phyloP scores from a whole-genome alignment of 192 early-diverging fungal genomes.

The Rhizophlyctis rosea region DNA sequence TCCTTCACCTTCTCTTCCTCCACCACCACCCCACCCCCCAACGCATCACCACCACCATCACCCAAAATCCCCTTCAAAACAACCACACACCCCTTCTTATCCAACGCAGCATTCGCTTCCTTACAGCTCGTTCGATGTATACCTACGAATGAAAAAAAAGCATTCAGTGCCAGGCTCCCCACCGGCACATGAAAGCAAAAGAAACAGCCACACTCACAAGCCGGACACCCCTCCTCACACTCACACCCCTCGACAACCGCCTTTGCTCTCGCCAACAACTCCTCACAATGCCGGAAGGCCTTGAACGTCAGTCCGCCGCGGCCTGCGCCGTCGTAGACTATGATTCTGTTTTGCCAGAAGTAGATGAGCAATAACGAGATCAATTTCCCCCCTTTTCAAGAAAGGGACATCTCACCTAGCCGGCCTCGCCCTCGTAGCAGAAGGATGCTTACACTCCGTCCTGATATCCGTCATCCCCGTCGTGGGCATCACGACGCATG shows the following conservation, averaged over 20 bases:
- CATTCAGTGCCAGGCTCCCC: background rate
- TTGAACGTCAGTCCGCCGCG: slow-evolving; percentile 31
- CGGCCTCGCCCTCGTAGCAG: slow-evolving; percentile 42
- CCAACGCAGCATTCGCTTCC: slow-evolving; percentile 40
- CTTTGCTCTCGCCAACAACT: slow-evolving; percentile 29
- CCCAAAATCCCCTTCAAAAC: slow-evolving; percentile 35
- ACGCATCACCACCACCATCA: too few species aligned
- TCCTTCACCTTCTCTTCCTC: too few species aligned
- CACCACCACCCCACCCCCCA: too few species aligned
- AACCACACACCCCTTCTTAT: slow-evolving; percentile 44
- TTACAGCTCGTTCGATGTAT: slow-evolving; percentile 39
- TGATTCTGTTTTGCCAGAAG: slow-evolving; percentile 28
- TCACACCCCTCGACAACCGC: slow-evolving; percentile 39
- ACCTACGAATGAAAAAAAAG: slow-evolving; percentile 17
- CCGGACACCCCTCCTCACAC: slow-evolving; percentile 49
- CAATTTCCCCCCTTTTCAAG: slow-evolving; percentile 6
- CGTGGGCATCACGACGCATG: slow-evolving; percentile 22
- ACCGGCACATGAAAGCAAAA: background rate
- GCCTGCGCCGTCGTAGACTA: slow-evolving; percentile 43
- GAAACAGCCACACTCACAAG: slow-evolving; percentile 33
- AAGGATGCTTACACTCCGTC: slow-evolving; percentile 54
- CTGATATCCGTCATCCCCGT: slow-evolving; percentile 15
- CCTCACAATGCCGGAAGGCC: slow-evolving; percentile 36
- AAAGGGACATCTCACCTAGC: slow-evolving; percentile 23
- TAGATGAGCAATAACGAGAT: background rate